Evolutionary conservation across 352 stramenopile genomes (phyloP).

Genomic region (Pythium sp.): DNA sequence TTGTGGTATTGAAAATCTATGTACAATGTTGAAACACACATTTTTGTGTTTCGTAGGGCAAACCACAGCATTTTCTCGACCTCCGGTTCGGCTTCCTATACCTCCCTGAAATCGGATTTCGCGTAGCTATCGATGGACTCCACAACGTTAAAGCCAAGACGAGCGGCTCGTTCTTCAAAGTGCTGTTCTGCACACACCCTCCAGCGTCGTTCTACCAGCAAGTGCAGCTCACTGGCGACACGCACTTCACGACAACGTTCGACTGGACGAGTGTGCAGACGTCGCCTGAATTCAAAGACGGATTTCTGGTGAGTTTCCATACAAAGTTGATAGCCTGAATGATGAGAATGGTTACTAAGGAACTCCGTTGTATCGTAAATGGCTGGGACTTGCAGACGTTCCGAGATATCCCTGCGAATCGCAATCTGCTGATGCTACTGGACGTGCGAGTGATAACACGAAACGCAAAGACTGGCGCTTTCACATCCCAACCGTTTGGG

Average conservation of each 20-base stretch:
- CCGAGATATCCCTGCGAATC: slow-evolving; percentile 29
- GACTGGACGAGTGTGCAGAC: slow-evolving; percentile 59
- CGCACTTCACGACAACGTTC: slow-evolving; percentile 59
- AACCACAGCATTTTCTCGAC: slow-evolving; percentile 47
- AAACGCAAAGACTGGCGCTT: slow-evolving; percentile 41
- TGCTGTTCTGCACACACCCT: slow-evolving; percentile 50
- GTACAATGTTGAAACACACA: neutral
- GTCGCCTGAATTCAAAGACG: slow-evolving; percentile 57
- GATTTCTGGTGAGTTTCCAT: slow-evolving; percentile 41
- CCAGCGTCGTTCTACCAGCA: slow-evolving; percentile 63
- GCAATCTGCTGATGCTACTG: slow-evolving; percentile 41
- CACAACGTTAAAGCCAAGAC: slow-evolving; percentile 62
- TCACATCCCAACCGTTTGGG: slow-evolving; percentile 43
- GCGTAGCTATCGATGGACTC: slow-evolving; percentile 60
- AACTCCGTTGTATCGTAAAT: too few species aligned
- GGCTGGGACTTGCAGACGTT: slow-evolving; percentile 32
- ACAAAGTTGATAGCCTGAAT: neutral
- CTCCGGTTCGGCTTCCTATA: slow-evolving; percentile 47
- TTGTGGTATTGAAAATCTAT: neutral
- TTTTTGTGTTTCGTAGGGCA: slow-evolving; percentile 18
- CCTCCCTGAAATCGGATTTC: slow-evolving; percentile 58
- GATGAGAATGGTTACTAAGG: neutral
- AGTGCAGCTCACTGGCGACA: slow-evolving; percentile 43
- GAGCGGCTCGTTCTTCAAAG: slow-evolving; percentile 41
- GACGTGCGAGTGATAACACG: slow-evolving; percentile 51